A percentile compares a stretch with the other conserved stretches of the same genome.
Evolutionary conservation across 441 rosid genomes (phyloP).

Genomic region (Populus tomentosa): DNA sequence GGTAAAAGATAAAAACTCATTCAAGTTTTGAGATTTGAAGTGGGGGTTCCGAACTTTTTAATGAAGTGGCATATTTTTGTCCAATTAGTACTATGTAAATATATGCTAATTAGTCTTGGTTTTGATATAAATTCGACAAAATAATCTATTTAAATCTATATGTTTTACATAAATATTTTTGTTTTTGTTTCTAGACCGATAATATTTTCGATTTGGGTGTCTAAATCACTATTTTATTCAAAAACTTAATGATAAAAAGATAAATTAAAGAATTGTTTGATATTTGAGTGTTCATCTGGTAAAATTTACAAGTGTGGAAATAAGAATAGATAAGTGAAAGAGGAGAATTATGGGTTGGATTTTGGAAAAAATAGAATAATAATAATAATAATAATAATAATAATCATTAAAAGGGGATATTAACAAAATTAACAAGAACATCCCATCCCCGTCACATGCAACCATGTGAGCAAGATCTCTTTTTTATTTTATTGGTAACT

Average conservation of each 20-base stretch:
- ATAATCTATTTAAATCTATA: too few relatives aligned
- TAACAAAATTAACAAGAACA: constrained; percentile 15
- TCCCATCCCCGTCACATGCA: constrained; percentile 49
- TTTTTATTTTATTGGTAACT: constrained; percentile 26
- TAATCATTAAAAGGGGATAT: neutral
- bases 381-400: neutral
- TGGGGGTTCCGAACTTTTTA: neutral
- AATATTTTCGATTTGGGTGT: too few relatives aligned
- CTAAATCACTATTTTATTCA: too few relatives aligned
- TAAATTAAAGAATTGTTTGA: too few relatives aligned
- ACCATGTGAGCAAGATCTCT: constrained; percentile 42
- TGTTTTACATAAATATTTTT: too few relatives aligned
- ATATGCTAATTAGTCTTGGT: neutral
- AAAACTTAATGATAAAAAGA: too few relatives aligned
- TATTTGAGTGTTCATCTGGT: too few relatives aligned
- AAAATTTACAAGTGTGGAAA: neutral
- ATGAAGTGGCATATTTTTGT: neutral
- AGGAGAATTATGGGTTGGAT: neutral
- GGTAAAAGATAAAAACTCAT: neutral
- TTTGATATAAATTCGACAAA: neutral
- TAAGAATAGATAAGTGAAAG: neutral
- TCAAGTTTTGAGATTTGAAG: too few relatives aligned
- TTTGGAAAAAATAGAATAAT: neutral
- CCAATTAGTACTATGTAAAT: too few relatives aligned
- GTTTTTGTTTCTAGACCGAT: too few relatives aligned